These are phyloP conservation scores for Penicillium samsonianum DNA, from an alignment of 495 filamentous ascomycete species.

Conservation along the genomic window DNA sequence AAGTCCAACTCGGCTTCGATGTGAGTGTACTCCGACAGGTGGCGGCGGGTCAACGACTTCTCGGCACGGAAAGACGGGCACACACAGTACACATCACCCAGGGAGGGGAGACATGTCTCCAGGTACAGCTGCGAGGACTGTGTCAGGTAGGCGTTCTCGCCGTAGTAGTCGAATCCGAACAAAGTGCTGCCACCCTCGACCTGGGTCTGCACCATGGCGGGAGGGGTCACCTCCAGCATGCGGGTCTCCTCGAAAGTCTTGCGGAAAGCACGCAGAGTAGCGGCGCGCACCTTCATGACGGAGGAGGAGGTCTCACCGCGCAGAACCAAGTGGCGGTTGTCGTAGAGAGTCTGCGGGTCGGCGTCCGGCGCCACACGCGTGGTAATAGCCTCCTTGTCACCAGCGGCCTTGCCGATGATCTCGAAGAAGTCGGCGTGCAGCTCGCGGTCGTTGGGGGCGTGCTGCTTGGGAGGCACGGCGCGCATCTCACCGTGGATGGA, in stretches of 20 bases:
- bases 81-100: slow-evolving; percentile 96
- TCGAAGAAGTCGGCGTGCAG: slow-evolving; percentile 93
- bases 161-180: slow-evolving; percentile 94
- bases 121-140: slow-evolving; percentile 98
- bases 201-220: slow-evolving; percentile 97
- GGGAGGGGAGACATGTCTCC: slow-evolving; percentile 86
- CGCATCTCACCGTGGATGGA: slow-evolving; percentile 86
- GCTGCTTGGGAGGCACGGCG: slow-evolving; percentile 73
- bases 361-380: slow-evolving; percentile 81
- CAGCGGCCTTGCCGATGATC: slow-evolving; percentile 80
- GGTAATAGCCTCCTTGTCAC: slow-evolving; percentile 91
- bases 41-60: slow-evolving; percentile 90
- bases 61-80: slow-evolving; percentile 99
- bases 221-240: slow-evolving; percentile 84
- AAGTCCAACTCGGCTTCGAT: slow-evolving; percentile 97
- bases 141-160: slow-evolving; percentile 88
- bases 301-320: slow-evolving; percentile 85
- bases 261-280: slow-evolving; percentile 80
- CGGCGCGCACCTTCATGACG: slow-evolving; percentile 89
- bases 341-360: slow-evolving; percentile 77
- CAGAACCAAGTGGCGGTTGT: slow-evolving; percentile 89
- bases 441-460: slow-evolving; percentile 86
- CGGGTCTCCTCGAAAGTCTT: slow-evolving; percentile 76
- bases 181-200: slow-evolving; percentile 95
- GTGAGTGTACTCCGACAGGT: slow-evolving; percentile 95